Evolutionary conservation across 2,329 filamentous ascomycete genomes (phyloP), one percentile per base, ranked within the genome.

Genomic region (Aureobasidium lini): DNA sequence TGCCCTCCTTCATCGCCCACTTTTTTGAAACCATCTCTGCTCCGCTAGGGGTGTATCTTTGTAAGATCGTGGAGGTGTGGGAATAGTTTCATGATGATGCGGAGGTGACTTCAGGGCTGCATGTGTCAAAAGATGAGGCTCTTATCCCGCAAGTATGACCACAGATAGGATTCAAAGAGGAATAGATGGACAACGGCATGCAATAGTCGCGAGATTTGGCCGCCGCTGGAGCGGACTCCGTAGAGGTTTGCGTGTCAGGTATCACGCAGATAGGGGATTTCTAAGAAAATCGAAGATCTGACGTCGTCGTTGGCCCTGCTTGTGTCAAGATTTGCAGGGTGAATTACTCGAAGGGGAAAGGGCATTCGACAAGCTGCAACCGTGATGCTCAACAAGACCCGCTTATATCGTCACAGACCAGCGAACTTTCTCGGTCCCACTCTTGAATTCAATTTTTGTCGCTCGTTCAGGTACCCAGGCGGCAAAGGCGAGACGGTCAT

Each of bases 321-420:
- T 53, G 10, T 11, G 31, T 6, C 7, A 32, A 13, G 40, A 44
- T 57, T 13, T 46, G 31, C 52, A 56, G 18, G 40, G 11, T 9
- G 4, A 18, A 7, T 29, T 57, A 36, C 40, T 29, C 10, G 4
- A 31, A 44, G 13, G 11, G 31, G 40, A 11, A 42, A 54, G 39
- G 39, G 37, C 50, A 54, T 54, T 15, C 9, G 37, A 32, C 13
- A 23, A 23, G 23, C 39, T 42, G 39, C 39, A 42, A 7, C 13
- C n/a, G 10, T 57, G 52, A 46, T 40, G 52, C 52, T 57, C 52
- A 57, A 46, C 40, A 57, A 46, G 52, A 57, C 52, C 52, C 52
- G 42, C 52, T 57, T 52, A 28, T 37, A 57, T 44, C 39, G 52
- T 57, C 52, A 57, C 52, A 32, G 31, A 28, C 28, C 40, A 16